These are phyloP conservation scores for Sphaerosporella brunnea DNA, from an alignment of 495 filamentous ascomycete genomes.

Conservation along the genomic window DNA sequence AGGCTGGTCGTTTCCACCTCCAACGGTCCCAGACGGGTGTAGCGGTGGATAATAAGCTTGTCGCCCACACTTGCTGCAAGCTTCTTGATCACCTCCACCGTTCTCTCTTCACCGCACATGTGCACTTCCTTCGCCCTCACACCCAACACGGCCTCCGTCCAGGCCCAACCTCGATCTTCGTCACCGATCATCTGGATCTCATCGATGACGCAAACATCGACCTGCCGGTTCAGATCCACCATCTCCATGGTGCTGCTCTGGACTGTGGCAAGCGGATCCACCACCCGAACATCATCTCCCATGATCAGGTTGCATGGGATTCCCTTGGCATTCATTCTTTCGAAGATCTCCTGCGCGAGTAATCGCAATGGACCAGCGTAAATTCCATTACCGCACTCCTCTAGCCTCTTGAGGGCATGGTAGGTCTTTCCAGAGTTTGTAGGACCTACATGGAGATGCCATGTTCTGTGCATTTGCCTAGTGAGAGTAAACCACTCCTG, in stretches of 20 bases:
- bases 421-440: conserved; percentile 99
- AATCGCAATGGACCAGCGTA: conserved; percentile 85
- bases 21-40: conserved; percentile 66
- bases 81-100: conserved; percentile 59
- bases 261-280: conserved; percentile 36
- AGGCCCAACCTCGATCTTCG: conserved; percentile 73
- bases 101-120: conserved; percentile 77
- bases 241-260: conserved; percentile 92
- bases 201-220: conserved; percentile 90
- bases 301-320: conserved; percentile 65
- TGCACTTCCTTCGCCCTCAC: conserved; percentile 75
- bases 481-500: conserved; percentile 81
- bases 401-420: conserved; percentile 73
- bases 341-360: conserved; percentile 83
- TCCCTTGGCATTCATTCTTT: conserved; percentile 58
- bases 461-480: conserved; percentile 54
- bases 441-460: conserved; percentile 89
- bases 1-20: conserved; percentile 45
- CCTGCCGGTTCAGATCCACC: conserved; percentile 48
- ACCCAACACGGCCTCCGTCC: conserved; percentile 85
- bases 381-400: conserved; percentile 54
- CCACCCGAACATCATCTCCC: conserved; percentile 64
- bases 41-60: conserved; percentile 57
- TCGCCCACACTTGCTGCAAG: conserved; percentile 72
- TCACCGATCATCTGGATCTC: conserved; percentile 96